Percentiles rank a stretch among this genome's conserved stretches.
Evolutionary conservation across 768 basidiomycete genomes (phyloP).

Genomic region (Termitomyces sp.): DNA sequence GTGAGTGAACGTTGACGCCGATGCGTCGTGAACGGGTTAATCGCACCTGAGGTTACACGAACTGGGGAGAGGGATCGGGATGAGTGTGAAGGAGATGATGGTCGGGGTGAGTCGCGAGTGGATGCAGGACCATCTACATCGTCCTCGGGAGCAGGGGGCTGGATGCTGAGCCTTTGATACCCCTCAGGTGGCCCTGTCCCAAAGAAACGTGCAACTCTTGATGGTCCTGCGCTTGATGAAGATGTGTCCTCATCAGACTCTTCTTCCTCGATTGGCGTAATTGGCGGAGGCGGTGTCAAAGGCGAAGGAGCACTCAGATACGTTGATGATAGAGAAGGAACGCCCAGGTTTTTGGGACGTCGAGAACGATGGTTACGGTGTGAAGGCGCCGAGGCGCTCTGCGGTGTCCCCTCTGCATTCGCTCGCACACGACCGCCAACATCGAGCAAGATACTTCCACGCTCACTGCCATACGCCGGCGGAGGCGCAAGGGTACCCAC

Average conservation of each 20-base stretch:
- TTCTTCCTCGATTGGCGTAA: constrained; percentile 74
- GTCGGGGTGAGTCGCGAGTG: background rate
- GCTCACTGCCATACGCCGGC: constrained; percentile 95
- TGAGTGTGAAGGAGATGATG: constrained; percentile 37
- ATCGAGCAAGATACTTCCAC: constrained; percentile 93
- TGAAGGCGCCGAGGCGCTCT: constrained; percentile 45
- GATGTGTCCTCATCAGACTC: constrained; percentile 33
- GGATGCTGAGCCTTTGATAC: constrained; percentile 29
- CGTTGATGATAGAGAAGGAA: constrained; percentile 56
- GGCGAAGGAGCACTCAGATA: constrained; percentile 36
- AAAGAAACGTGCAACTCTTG: constrained; percentile 30
- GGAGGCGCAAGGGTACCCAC: constrained; percentile 96
- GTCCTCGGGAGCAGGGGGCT: constrained; percentile 14
- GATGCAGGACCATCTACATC: constrained; percentile 22
- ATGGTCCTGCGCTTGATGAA: constrained; percentile 40
- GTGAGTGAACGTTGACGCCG: constrained; percentile 66
- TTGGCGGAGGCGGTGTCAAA: constrained; percentile 61
- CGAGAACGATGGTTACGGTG: constrained; percentile 62
- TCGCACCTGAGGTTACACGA: constrained; percentile 67
- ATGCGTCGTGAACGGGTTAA: constrained; percentile 74
- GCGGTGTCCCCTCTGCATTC: constrained; percentile 34
- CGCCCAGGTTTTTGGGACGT: constrained; percentile 40
- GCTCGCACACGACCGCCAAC: constrained; percentile 66
- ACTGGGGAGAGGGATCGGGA: constrained; percentile 62
- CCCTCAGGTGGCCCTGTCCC: constrained; percentile 13